Conservation (phyloP, 2,329 filamentous ascomycete genomes). For the Cladosporium sphaerospermum region DNA sequence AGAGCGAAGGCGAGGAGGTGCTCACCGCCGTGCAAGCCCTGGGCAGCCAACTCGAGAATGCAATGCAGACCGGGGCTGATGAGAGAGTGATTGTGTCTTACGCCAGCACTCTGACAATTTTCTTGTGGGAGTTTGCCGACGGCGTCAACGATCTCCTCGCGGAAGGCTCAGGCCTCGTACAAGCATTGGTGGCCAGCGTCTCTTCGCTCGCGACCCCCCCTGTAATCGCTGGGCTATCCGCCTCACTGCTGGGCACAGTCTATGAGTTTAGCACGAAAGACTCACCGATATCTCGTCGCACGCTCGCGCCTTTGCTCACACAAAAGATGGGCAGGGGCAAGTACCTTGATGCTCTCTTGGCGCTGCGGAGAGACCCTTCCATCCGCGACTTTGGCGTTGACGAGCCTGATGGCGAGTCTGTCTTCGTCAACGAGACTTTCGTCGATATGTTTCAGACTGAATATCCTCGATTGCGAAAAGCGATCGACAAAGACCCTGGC, state of each 20-base stretch:
- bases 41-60: constrained; percentile 75
- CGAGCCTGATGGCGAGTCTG: constrained; percentile 17
- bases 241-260: constrained; percentile 75
- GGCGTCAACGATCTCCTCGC: constrained; percentile 88
- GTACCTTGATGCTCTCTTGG: constrained; percentile 75
- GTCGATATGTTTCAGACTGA: constrained; percentile 96
- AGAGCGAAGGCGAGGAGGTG: constrained; percentile 83
- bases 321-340: constrained; percentile 76
- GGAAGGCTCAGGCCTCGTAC: constrained; percentile 86
- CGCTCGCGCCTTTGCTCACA: constrained; percentile 70
- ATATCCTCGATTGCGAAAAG: constrained; percentile 75
- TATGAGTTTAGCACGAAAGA: constrained; percentile 99
- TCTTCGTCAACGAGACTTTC: constrained; percentile 60
- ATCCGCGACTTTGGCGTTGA: constrained; percentile 82
- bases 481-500: constrained; percentile 85
- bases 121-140: constrained; percentile 87
- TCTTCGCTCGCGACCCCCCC: constrained; percentile 57
- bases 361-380: constrained; percentile 68
- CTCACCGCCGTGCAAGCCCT: constrained; percentile 89
- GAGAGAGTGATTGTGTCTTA: constrained; percentile 76
- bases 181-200: constrained; percentile 24
- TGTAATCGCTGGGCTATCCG: constrained; percentile 59
- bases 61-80: constrained; percentile 63
- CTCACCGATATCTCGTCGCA: constrained; percentile 77
- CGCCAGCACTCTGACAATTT: constrained; percentile 78